Base-by-base conservation (phyloP, 208 protist genomes). In the Leishmania tropica region DNA sequence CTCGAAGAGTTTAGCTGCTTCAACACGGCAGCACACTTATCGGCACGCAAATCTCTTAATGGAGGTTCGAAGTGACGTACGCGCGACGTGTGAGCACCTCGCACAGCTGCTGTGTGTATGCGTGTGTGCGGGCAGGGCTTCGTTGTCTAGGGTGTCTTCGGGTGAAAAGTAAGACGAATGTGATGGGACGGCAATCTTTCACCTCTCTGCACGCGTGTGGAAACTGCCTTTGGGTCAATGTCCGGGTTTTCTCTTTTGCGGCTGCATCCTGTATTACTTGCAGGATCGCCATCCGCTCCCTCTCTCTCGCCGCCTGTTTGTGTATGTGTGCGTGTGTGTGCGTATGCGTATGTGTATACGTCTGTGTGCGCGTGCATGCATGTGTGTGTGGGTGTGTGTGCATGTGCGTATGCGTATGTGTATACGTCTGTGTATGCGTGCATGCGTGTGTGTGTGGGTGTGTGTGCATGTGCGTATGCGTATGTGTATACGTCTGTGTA, bases 1-100 rank as follows among this genome's bases (percentile, higher is more conserved):
- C 60, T 91, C 1, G 62, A 76, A 35, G 78, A 87, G 67, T 72
- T 83, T 42, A 72, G 54, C n/a, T 24, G 72, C 47, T 60, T 81
- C 40, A 78, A 51, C 11, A 13, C 51, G n/a, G 40, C 81, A 7
- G 56, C 37, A 48, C 73, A 31, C 31, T 37, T 45, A 3, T 8
- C 73, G 11, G 45, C 21, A 53, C 24, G 48, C 53, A 62, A 76
- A 40, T 31, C 51, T 53, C 47, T 76, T 54, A 76, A 76, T 76
- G 73, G 73, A 8, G 48, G 21, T 76, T 19, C 35, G 31, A 76
- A 45, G 21, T 76, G 35, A 62, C 15, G 35, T 24, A 15, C 31
- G 13, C 24, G 45, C 28, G 28, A 2, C 11, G 13, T 53, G 40
- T 28, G n/a, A 37, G 45, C 24, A 56, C 24, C 28, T 7, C 24